A percentile compares a stretch with the other conserved stretches of the same genome.
These are phyloP conservation scores for Chaetomium cochliodes DNA, from an alignment of 495 filamentous ascomycete genomes.

Conservation along the genomic window DNA sequence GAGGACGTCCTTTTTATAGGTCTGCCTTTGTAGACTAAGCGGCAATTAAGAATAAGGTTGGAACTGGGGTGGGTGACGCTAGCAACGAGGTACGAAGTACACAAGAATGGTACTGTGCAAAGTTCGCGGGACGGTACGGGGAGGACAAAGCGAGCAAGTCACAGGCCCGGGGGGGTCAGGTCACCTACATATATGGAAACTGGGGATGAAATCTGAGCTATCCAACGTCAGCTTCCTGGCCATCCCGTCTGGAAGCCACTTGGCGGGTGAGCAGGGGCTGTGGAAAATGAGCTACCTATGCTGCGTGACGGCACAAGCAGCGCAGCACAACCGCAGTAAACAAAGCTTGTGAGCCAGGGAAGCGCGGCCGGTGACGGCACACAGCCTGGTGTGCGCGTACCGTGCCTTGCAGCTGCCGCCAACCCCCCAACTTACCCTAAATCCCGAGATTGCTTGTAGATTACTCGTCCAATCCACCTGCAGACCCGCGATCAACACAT, in stretches of 20 bases:
- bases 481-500: conserved; percentile 2
- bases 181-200: not conserved
- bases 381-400: not conserved
- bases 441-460: not conserved
- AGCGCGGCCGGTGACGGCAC: not conserved
- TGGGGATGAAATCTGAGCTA: not conserved
- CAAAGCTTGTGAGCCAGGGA: conserved; percentile 5
- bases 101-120: not conserved
- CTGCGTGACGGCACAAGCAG: not conserved
- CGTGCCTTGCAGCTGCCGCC: conserved; percentile 25
- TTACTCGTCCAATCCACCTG: not conserved
- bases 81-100: not conserved
- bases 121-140: not conserved
- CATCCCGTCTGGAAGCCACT: not conserved
- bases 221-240: not conserved
- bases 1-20: not conserved
- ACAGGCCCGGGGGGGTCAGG: not conserved
- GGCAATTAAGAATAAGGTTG: not conserved
- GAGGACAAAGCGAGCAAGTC: not conserved
- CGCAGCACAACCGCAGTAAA: conserved; percentile 9
- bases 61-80: not conserved
- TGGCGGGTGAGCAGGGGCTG: not conserved
- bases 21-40: not conserved
- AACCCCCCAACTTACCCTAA: not conserved
- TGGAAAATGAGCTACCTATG: too few relatives aligned